These are phyloP conservation scores for Pachyrhizus erosus DNA, from an alignment of 306 rosid species.

Conservation along the genomic window DNA sequence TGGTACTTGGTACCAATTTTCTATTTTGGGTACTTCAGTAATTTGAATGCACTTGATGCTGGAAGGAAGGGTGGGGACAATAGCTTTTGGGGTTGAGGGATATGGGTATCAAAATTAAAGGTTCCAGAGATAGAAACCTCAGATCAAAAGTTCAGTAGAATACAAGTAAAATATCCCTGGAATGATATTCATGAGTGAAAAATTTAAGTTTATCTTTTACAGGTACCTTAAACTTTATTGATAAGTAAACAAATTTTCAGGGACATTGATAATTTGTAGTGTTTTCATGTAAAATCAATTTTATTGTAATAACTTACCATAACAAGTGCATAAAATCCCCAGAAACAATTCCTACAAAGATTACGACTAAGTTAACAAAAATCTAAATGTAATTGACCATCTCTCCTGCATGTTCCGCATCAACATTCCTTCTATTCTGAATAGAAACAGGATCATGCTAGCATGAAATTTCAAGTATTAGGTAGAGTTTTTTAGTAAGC, in stretches of 20 bases:
- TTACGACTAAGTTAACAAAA: too few relatives aligned
- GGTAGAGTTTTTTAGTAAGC: background rate
- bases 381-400: background rate
- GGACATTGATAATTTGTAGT: background rate
- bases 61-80: too few relatives aligned
- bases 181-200: background rate
- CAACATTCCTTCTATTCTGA: conserved; percentile 16
- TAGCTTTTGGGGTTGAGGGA: too few relatives aligned
- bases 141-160: background rate
- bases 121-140: background rate
- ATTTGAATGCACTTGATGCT: too few relatives aligned
- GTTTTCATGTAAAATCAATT: background rate
- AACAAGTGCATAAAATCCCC: background rate
- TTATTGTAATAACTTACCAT: background rate
- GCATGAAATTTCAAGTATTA: background rate
- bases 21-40: too few relatives aligned
- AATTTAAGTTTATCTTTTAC: background rate
- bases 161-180: background rate
- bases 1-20: too few relatives aligned
- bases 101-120: background rate
- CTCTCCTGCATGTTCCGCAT: background rate
- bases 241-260: background rate
- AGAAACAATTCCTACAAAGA: too few relatives aligned
- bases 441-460: background rate
- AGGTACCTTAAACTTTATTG: background rate